Conservation (phyloP, 2,329 filamentous ascomycete genomes). For the Xylogone sp. region DNA sequence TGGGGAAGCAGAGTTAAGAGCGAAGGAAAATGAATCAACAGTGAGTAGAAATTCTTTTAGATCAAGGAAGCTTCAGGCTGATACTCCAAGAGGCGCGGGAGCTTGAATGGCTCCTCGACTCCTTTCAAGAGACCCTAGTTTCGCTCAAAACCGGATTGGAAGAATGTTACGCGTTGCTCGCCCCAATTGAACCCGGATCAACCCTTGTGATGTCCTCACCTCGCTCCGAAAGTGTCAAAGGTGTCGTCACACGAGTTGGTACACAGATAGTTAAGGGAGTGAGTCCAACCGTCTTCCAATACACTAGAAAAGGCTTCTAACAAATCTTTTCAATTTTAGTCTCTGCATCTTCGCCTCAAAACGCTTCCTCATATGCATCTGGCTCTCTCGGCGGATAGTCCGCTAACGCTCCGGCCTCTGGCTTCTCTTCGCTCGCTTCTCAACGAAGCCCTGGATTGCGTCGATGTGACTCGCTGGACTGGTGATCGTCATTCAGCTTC, state of each 20-base stretch:
- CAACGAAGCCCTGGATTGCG: constrained; percentile 77
- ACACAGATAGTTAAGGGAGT: constrained; percentile 90
- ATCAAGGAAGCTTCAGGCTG: constrained; percentile 2
- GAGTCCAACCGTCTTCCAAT: constrained; percentile 32
- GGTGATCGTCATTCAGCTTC: constrained; percentile 53
- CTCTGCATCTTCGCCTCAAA: constrained; percentile 71
- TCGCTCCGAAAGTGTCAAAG: constrained; percentile 86
- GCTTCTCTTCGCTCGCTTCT: constrained; percentile 71
- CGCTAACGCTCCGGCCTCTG: constrained; percentile 63
- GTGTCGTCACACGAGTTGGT: constrained; percentile 84
- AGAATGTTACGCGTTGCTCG: constrained; percentile 79
- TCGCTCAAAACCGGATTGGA: constrained; percentile 21
- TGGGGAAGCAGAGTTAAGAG: constrained; percentile 16
- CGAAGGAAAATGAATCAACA: constrained; percentile 25
- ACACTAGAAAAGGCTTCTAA: neutral
- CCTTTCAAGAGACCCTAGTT: constrained; percentile 27
- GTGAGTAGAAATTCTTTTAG: constrained; percentile 12
- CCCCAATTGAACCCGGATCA: constrained; percentile 78
- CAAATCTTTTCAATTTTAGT: constrained; percentile 41
- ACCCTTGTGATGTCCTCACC: constrained; percentile 87
- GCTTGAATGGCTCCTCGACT: constrained; percentile 30
- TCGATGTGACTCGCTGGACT: constrained; percentile 72
- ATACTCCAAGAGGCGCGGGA: constrained; percentile 22
- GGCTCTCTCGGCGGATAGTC: constrained; percentile 35
- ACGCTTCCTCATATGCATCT: constrained; percentile 49